Conservation (phyloP, 805 yeast species). For the Candida gorgasii region DNA sequence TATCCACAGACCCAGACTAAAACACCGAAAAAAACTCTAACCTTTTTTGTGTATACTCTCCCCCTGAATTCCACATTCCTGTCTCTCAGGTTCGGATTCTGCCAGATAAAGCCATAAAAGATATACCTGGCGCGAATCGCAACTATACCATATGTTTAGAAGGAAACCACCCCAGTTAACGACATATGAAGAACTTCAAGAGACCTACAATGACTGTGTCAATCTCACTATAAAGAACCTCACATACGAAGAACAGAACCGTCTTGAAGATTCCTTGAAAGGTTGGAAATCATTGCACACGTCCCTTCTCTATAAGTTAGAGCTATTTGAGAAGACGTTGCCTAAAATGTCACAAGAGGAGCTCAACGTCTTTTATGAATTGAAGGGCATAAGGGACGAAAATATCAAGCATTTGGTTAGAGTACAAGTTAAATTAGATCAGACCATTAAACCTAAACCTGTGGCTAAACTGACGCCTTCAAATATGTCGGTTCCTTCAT, state of each 20-base stretch:
- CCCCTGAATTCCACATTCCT: too few relatives aligned
- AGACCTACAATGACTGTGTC: constrained; percentile 62
- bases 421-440: constrained; percentile 42
- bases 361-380: constrained; percentile 26
- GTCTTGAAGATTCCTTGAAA: constrained; percentile 55
- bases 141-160: constrained; percentile 31
- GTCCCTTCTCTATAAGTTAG: constrained; percentile 56
- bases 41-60: too few relatives aligned
- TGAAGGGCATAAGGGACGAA: constrained; percentile 41
- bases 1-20: too few relatives aligned
- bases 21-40: too few relatives aligned
- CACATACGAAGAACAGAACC: constrained; percentile 56
- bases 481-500: constrained; percentile 28
- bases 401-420: constrained; percentile 44
- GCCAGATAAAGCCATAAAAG: too few relatives aligned
- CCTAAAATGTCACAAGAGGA: constrained; percentile 29
- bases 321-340: constrained; percentile 47
- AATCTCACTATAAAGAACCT: constrained; percentile 57
- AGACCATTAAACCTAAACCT: constrained; percentile 23
- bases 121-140: constrained; percentile 6
- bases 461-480: background rate
- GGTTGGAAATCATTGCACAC: constrained; percentile 79
- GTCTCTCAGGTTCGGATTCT: too few relatives aligned
- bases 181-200: constrained; percentile 53
- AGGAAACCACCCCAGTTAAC: constrained; percentile 59